Evolutionary conservation across 352 stramenopile genomes (phyloP), one percentile per base, ranked within the genome.

Genomic region (Pythium dissimile): DNA sequence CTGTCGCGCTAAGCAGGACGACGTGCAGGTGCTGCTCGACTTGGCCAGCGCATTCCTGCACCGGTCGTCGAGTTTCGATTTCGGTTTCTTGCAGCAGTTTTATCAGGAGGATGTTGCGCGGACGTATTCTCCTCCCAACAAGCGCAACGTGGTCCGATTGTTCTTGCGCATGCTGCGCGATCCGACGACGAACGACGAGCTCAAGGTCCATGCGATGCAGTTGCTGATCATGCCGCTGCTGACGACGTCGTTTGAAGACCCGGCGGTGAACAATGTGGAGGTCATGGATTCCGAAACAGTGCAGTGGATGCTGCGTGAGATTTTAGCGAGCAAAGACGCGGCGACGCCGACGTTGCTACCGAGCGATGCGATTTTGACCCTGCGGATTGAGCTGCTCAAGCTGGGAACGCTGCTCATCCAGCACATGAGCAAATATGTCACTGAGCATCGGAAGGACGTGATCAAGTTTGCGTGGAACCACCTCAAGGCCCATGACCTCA

Each of bases 391-490:
- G 52, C 54, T 99, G 39, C 73, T 99, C 13, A 97, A 98, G 71
- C 73, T 99, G 9, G 86, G 91, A 0, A 98, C 92, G 27, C 66
- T 99, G 30, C 82, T 99, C 8, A 97, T 99, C 23, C 92, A 99
- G 59, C 87, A 97, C 54, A 95, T 98, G 75, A 88, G 85, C 64
- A 81, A 96, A 49, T 89, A 97, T 28, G 80, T 99, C 35, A 88
- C 84, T 6, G 84, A 97, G 15, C 84, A 98, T 59, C 76, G 94
- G 54, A 98, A 98, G 54, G 95, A 99, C 68, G 88, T 99, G 42
- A 96, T 99, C 49, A 99, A 99, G 72, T 99, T 98, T 84, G 96
- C 97, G 30, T 99, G 95, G 96, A 95, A 94, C 58, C 82, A 98
- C 61, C 74, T 99, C 18, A 99, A 99, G 72, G 88, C 85, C 1